Evolutionary conservation across 2,329 filamentous ascomycete species (phyloP).

Genomic region (Aspergillus latus): DNA sequence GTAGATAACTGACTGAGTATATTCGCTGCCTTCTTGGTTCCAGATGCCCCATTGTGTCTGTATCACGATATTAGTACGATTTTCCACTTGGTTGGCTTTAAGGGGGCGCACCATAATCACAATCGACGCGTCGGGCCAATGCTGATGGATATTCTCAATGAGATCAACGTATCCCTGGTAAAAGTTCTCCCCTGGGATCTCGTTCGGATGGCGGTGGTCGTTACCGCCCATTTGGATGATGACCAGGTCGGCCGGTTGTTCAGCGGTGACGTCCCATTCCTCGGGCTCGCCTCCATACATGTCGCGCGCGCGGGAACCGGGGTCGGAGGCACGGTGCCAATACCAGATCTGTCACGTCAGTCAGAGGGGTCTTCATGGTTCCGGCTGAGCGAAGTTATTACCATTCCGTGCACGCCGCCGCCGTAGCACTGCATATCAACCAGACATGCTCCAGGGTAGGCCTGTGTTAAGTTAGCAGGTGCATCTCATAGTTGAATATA

Average conservation of each 20-base stretch:
- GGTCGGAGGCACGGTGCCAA: constrained; percentile 60
- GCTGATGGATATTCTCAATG: constrained; percentile 41
- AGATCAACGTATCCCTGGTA: constrained; percentile 43
- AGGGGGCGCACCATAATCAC: constrained; percentile 37
- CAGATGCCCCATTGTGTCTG: constrained; percentile 59
- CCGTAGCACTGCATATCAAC: constrained; percentile 58
- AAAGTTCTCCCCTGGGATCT: constrained; percentile 41
- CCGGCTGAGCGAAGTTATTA: constrained; percentile 10
- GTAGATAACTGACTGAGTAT: constrained; percentile 49
- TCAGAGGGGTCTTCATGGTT: neutral
- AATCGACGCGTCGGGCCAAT: constrained; percentile 45
- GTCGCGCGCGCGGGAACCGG: constrained; percentile 46
- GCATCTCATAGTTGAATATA: too few species aligned
- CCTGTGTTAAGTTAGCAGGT: constrained; percentile 17
- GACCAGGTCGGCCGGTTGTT: constrained; percentile 40
- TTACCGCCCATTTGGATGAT: constrained; percentile 51
- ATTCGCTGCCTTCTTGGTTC: constrained; percentile 52
- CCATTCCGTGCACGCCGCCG: constrained; percentile 51
- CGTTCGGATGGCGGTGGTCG: constrained; percentile 46
- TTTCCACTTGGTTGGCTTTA: neutral
- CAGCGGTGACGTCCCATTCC: constrained; percentile 26
- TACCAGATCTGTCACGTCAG: constrained; percentile 46
- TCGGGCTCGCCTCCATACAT: constrained; percentile 43
- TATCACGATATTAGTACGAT: neutral
- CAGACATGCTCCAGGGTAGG: constrained; percentile 60